Evolutionary conservation across 2,329 filamentous ascomycete species (phyloP), one percentile per base, ranked within the genome.

Genomic region (Simplicillium sp.): DNA sequence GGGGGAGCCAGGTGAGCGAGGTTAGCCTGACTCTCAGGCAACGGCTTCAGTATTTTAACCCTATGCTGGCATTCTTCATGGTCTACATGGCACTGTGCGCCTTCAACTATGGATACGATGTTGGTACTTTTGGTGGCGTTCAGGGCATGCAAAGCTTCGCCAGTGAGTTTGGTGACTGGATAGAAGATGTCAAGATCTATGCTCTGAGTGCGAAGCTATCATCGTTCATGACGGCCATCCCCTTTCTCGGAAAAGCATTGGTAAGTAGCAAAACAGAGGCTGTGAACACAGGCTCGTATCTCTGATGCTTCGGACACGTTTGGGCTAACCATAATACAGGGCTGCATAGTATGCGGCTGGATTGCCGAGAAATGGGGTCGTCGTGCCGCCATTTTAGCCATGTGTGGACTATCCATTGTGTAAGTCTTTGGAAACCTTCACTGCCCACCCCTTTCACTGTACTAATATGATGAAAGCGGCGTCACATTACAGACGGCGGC

Each of bases 401-500:
- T 57, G 8, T 46, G 39, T 14, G 40, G 47, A 7, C 20, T 51
- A 18, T 49, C 42, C 14, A 36, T 50, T 29, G 43, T 51, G 50
- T 51, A 37, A 35, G 44, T 42, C 15, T n/a, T n/a, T 34, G n/a
- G n/a, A 9, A 25, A 25, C 20, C 20, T 3, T 17, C 11, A 3
- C 11, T 29, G 16, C 5, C 6, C 6, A 14, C 13, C 14, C 6
- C 4, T 11, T 14, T 35, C 13, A 31, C 14, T n/a, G 20, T 25
- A 9, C 38, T 42, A 35, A 44, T 20, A 18, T 25, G 7, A 15
- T 11, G 14, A 34, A 37, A 54, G 50, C 31, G 56, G 56, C 8
- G 57, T 56, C 20, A 40, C 48, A 3, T 49, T 59, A 1, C 57
- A 60, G 34, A 56, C 50, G 3, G 42, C 52, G 1, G 57, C 56